Conservation (phyloP, 768 basidiomycete species). For the Boletus subparvulus region DNA sequence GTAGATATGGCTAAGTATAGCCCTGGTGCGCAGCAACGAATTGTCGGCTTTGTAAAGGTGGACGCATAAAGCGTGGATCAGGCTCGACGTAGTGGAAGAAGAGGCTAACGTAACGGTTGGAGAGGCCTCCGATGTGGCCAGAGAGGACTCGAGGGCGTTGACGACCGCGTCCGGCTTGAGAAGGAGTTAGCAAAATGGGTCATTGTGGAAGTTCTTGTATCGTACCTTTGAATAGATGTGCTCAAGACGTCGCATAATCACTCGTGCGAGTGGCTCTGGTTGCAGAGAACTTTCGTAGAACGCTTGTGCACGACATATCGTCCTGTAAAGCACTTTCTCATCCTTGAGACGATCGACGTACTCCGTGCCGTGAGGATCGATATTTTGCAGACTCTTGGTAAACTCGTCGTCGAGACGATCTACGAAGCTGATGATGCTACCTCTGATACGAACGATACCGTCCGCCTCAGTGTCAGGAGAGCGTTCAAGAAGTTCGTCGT, state of each 20-base stretch:
- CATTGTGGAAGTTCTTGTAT: background rate
- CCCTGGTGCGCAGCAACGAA: conserved; percentile 89
- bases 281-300: conserved; percentile 84
- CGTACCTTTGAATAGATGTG: conserved; percentile 96
- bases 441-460: conserved; percentile 83
- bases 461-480: conserved; percentile 67
- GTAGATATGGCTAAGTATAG: conserved; percentile 97
- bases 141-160: conserved; percentile 79
- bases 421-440: conserved; percentile 93
- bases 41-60: conserved; percentile 92
- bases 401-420: conserved; percentile 98
- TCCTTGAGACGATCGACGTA: conserved; percentile 97
- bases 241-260: conserved; percentile 93
- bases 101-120: conserved; percentile 60
- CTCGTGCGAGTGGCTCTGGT: conserved; percentile 77
- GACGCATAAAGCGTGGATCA: conserved; percentile 87
- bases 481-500: conserved; percentile 87
- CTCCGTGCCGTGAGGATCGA: conserved; percentile 98
- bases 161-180: conserved; percentile 88
- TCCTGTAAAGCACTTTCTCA: conserved; percentile 91
- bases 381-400: conserved; percentile 94
- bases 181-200: conserved; percentile 7
- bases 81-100: conserved; percentile 59
- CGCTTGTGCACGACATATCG: conserved; percentile 88
- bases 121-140: conserved; percentile 54